Base-by-base conservation (phyloP, 129 eudicot species). In the Cynara cardunculus region DNA sequence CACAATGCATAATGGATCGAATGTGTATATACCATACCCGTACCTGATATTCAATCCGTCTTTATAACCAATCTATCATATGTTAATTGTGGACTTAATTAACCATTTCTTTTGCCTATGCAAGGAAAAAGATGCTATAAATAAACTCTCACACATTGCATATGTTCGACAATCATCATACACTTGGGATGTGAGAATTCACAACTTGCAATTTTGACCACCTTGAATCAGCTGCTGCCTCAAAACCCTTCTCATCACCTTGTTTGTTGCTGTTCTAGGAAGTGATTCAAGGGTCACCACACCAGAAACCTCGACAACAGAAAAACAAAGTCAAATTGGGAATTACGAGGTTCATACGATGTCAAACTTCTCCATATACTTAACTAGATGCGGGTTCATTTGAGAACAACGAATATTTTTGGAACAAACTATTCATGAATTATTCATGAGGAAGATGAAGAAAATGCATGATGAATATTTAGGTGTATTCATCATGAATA, bases 241-340 rank as follows among this genome's bases (percentile, higher is more conserved):
- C 82, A 95, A 82, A 75, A 95, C 93, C 90, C 99, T 87, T 78
- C 99, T 86, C 99, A 95, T 92, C 5, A 95, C 97, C 85, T 95
- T 95, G 82, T 95, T 95, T 75, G 97, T 90, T 34, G 99, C 99
- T 44, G 97, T 95, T 81, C 99, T 89, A 77, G 99, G 99, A 84
- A 95, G 97, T 31, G 93, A 86, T 22, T 89, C 83, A 16, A 95
- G 82, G 12, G 84, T 66, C 71, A 87, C 87, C 46, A 95, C 82
- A 35, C 70, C 86, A 31, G 89, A 86, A 70, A 90, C 97, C 99
- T 95, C 80, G 56, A 85, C 12, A 75, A 76, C 65, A 56, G 37
- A 82, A 65, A 85, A 10, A 66, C 66, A 64, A 64, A 41, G 49
- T 34, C 85, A 81, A 83, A 26, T 28, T 39, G 21, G 56, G 75